phyloP scores from a whole-genome alignment of 768 basidiomycete species.

The Lactifluus hygrophoroides region DNA sequence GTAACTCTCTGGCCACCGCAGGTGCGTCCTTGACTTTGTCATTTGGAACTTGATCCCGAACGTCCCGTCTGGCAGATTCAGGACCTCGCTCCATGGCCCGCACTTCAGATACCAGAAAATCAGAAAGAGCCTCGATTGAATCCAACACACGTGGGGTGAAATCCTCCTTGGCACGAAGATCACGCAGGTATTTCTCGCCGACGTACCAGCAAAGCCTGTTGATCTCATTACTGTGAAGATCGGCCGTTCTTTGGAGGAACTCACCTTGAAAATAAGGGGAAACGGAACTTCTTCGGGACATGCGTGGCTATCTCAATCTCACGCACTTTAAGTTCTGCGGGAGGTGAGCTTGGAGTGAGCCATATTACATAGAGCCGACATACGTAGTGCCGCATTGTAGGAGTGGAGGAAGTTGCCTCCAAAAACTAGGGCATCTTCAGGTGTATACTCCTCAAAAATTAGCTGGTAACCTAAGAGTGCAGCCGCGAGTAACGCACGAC shows the following conservation, averaged over 20 bases:
- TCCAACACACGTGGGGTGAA: constrained; percentile 53
- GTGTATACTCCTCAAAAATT: constrained; percentile 61
- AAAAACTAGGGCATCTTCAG: constrained; percentile 87
- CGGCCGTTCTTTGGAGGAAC: neutral
- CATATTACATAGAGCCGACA: constrained; percentile 23
- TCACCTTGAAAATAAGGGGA: constrained; percentile 24
- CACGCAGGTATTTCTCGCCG: constrained; percentile 69
- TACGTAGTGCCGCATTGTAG: constrained; percentile 80
- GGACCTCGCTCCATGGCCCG: constrained; percentile 61
- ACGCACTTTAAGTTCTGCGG: constrained; percentile 72
- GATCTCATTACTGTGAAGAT: neutral
- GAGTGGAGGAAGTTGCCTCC: constrained; percentile 98
- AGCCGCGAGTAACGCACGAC: constrained; percentile 51
- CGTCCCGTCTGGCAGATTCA: constrained; percentile 66
- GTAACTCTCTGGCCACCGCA: constrained; percentile 72
- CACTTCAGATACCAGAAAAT: constrained; percentile 73
- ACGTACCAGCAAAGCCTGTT: constrained; percentile 85
- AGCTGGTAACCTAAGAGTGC: neutral
- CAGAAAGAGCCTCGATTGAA: constrained; percentile 61
- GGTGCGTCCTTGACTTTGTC: constrained; percentile 80
- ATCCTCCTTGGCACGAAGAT: constrained; percentile 52
- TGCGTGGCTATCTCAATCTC: constrained; percentile 90
- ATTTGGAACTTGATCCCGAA: constrained; percentile 69
- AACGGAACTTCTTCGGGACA: constrained; percentile 60
- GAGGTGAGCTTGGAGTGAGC: constrained; percentile 5